Conservation (phyloP, 2,329 filamentous ascomycete species). For the Hypomyces perniciosus region DNA sequence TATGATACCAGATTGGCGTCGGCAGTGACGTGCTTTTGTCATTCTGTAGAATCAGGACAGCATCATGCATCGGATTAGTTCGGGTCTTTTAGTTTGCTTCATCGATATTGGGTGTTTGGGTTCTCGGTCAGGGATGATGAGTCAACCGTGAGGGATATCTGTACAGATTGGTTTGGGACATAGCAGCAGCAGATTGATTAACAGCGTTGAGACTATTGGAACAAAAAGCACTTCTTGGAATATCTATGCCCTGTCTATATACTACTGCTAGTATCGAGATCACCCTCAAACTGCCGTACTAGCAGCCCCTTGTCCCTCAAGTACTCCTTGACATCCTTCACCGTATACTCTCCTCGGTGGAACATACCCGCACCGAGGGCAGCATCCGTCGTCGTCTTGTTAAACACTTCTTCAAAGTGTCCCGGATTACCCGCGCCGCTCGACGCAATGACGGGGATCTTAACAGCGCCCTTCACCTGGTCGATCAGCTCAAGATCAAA, state of each 20-base stretch:
- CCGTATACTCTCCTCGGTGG: constrained; percentile 90
- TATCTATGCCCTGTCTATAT: no score
- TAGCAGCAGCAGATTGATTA: background rate
- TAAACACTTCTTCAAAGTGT: constrained; percentile 90
- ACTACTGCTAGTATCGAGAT: constrained; percentile 21
- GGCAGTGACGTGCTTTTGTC: background rate
- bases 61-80: background rate
- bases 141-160: background rate
- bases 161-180: background rate
- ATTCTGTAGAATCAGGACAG: background rate
- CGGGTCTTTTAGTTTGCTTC: background rate
- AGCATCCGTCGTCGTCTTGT: constrained; percentile 79
- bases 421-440: constrained; percentile 82
- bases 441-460: constrained; percentile 90
- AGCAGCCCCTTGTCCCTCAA: constrained; percentile 64
- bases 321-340: constrained; percentile 86
- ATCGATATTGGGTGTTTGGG: background rate
- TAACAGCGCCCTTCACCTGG: constrained; percentile 80
- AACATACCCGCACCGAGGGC: constrained; percentile 97
- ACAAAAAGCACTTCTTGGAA: no score
- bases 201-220: background rate
- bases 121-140: background rate
- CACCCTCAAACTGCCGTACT: constrained; percentile 71
- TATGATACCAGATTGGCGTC: background rate
- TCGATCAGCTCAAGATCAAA: constrained; percentile 90